phyloP scores from a whole-genome alignment of 495 filamentous ascomycete species.

The Talaromyces thailandensis region DNA sequence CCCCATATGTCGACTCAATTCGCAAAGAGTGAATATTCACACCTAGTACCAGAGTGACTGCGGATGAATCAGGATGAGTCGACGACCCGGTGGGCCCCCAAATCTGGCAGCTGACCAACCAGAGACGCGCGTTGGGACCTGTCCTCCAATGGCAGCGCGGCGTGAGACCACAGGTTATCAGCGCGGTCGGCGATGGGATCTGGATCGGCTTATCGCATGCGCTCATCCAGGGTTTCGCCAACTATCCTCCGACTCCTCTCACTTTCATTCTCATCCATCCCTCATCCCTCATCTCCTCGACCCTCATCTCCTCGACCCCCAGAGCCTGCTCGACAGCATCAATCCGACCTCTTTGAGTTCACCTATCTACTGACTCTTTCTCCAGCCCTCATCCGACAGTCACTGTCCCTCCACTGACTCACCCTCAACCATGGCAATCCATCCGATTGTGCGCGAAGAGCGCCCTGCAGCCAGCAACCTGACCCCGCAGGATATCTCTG shows the following conservation, averaged over 20 bases:
- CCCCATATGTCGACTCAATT: not conserved
- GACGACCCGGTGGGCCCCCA: not conserved
- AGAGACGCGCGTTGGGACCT: not conserved
- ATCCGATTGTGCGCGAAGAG: slow-evolving; percentile 23
- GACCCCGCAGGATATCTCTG: slow-evolving; percentile 38
- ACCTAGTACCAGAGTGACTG: not conserved
- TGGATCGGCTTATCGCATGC: slow-evolving; percentile 1
- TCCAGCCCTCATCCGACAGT: not conserved
- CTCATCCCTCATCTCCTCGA: not conserved
- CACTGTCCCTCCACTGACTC: not conserved
- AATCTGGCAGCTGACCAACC: not conserved
- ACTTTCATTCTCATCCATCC: not conserved
- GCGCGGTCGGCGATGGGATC: not conserved
- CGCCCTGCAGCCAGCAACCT: slow-evolving; percentile 16
- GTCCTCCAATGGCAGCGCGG: not conserved
- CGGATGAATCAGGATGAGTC: slow-evolving; percentile 4
- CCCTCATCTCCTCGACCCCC: not conserved
- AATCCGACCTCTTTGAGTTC: not conserved
- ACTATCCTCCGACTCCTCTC: not conserved
- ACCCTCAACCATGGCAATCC: slow-evolving; percentile 28
- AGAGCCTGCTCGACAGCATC: not conserved
- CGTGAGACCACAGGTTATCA: slow-evolving; percentile 3
- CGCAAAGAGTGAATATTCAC: not conserved
- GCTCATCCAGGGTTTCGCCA: not conserved
- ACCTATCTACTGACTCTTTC: not conserved